Conservation (phyloP, 768 basidiomycete genomes). For the Auricularia sp. region DNA sequence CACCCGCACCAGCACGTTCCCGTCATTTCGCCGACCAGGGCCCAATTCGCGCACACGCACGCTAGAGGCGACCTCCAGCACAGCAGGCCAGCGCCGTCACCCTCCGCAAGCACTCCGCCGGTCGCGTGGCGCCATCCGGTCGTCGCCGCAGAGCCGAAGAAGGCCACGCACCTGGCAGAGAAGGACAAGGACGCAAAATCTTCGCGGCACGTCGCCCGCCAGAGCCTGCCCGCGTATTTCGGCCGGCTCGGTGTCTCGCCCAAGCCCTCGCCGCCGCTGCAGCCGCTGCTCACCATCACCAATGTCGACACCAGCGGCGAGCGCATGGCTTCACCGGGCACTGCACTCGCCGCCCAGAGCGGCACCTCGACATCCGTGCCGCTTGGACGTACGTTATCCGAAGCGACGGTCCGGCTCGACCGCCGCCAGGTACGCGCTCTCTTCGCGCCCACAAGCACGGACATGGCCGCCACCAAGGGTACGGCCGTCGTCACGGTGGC, state of each 20-base stretch:
- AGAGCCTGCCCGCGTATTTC: neutral
- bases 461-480: neutral
- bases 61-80: neutral
- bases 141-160: neutral
- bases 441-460: neutral
- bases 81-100: neutral
- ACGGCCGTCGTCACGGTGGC: neutral
- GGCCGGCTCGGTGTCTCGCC: neutral
- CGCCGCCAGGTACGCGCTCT: neutral
- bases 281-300: neutral
- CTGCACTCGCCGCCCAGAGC: neutral
- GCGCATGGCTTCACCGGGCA: neutral
- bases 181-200: neutral
- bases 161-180: neutral
- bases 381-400: neutral
- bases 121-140: neutral
- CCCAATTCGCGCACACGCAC: neutral
- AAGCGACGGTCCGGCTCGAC: neutral
- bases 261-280: neutral
- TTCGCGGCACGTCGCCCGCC: neutral
- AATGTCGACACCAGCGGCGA: neutral
- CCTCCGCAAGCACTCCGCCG: neutral
- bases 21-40: neutral
- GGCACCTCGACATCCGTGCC: neutral
- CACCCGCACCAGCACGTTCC: neutral